Base-by-base conservation (phyloP, 768 basidiomycete species). In the Zangia roseola region DNA sequence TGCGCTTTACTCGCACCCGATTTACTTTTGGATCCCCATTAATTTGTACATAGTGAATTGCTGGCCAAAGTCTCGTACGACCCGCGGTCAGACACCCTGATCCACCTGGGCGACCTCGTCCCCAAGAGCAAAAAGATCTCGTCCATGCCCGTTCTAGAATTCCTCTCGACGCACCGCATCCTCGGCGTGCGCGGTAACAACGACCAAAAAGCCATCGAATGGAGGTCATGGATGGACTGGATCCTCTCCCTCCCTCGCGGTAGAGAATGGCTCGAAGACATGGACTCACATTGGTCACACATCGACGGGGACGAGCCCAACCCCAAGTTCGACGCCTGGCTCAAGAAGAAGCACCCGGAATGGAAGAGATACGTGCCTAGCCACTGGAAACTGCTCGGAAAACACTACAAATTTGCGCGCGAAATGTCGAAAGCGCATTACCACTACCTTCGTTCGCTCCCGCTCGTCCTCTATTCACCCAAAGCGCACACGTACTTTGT, bases 181-280 rank as follows among this genome's bases (percentile, higher is more conserved):
- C 77, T 77, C 20, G 93, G 92, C 14, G 91, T 97, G 4, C 82
- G 94, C 25, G 94, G 95, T 0, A 98, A 98, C 64, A 91, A 97
- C 62, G 94, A 98, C 70, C 92, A 97, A 68, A 78, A 78, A 53
- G 81, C 94, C 37, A 77, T 97, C 38, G 88, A 95, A 69, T 97
- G 94, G 94, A 76, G 84, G 21, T 72, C 76, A 2, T 98, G 92
- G 91, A 78, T 89, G 43, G 74, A 86, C 16, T 95, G 91, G 91
- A 82, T 94, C 47, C 53, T 66, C 13, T 52, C 66, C 8, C 62
- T 76, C 21, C 68, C 73, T 0, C 68, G 60, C 7, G 77, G 74
- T 1, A 60, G 44, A 21, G 61, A 71, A 21, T 93, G 89, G 83
- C 74, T 93, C 6, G 53, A 65, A 8, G 59, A 74, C 10, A 52